phyloP scores from a whole-genome alignment of 2,329 filamentous ascomycete genomes.

The Xenosphaeropsis pyriputrescens region DNA sequence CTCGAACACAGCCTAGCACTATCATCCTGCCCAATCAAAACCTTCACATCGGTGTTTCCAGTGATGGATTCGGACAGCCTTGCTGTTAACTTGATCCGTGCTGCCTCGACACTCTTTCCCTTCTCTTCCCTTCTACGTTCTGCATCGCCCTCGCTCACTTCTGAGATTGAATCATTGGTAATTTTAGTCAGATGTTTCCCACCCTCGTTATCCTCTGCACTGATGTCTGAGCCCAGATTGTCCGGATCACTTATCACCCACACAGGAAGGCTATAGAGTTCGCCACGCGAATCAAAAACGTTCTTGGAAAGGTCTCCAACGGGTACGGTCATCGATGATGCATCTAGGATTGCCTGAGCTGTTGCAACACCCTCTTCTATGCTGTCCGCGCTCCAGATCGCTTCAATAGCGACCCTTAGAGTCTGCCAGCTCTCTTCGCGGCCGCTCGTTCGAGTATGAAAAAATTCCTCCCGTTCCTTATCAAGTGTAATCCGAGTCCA shows the following conservation, averaged over 20 bases:
- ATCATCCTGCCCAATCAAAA: constrained; percentile 44
- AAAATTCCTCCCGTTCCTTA: constrained; percentile 68
- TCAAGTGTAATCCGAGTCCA: constrained; percentile 61
- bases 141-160: constrained; percentile 25
- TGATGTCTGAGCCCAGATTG: constrained; percentile 28
- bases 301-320: constrained; percentile 59
- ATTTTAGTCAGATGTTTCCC: constrained; percentile 6
- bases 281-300: constrained; percentile 56
- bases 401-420: constrained; percentile 49
- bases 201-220: constrained; percentile 9
- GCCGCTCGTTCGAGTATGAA: constrained; percentile 76
- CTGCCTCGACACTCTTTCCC: constrained; percentile 14
- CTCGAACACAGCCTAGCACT: constrained; percentile 47
- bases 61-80: constrained; percentile 17
- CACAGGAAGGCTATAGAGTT: constrained; percentile 53
- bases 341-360: constrained; percentile 69
- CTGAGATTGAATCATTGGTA: neutral
- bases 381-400: constrained; percentile 39
- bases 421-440: constrained; percentile 69
- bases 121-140: constrained; percentile 31
- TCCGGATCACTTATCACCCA: constrained; percentile 54
- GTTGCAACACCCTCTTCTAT: constrained; percentile 34
- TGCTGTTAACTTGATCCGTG: constrained; percentile 11
- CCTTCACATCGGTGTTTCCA: constrained; percentile 44
- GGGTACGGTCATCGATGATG: constrained; percentile 61